Percentiles rank a stretch among this genome's conserved stretches.
phyloP scores from a whole-genome alignment of 2,329 filamentous ascomycete genomes.

The Diaporthe australafricana region DNA sequence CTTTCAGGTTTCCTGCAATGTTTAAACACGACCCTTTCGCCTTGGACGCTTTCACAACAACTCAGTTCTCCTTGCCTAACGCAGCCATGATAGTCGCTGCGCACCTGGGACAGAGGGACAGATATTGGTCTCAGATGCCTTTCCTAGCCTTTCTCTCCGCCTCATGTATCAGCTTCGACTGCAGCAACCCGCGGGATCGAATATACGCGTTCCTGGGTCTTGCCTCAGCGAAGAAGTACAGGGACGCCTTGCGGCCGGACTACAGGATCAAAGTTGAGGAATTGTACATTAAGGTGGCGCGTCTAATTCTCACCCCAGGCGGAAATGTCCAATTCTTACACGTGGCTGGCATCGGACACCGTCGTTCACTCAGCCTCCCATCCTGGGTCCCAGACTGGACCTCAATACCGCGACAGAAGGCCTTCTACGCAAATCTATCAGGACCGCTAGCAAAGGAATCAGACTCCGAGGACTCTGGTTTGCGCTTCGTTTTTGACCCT shows the following conservation, averaged over 20 bases:
- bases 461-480: not conserved
- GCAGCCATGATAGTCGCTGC: not conserved
- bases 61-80: not conserved
- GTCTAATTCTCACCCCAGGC: not conserved
- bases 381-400: constrained; percentile 4
- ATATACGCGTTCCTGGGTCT: constrained; percentile 14
- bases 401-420: not conserved
- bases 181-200: constrained; percentile 7
- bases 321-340: not conserved
- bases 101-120: not conserved
- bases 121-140: not conserved
- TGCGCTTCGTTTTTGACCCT: not conserved
- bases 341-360: not conserved
- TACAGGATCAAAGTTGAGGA: not conserved
- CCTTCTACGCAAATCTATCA: not conserved
- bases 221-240: not conserved
- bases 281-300: not conserved
- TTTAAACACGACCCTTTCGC: not conserved
- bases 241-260: not conserved
- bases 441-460: not conserved
- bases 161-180: not conserved
- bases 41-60: not conserved
- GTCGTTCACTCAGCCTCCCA: not conserved
- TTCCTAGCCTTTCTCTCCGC: not conserved
- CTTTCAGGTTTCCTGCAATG: not conserved